These are phyloP conservation scores for Saccharomyces uvarum DNA, from an alignment of 1,139 yeast species.

Conservation along the genomic window DNA sequence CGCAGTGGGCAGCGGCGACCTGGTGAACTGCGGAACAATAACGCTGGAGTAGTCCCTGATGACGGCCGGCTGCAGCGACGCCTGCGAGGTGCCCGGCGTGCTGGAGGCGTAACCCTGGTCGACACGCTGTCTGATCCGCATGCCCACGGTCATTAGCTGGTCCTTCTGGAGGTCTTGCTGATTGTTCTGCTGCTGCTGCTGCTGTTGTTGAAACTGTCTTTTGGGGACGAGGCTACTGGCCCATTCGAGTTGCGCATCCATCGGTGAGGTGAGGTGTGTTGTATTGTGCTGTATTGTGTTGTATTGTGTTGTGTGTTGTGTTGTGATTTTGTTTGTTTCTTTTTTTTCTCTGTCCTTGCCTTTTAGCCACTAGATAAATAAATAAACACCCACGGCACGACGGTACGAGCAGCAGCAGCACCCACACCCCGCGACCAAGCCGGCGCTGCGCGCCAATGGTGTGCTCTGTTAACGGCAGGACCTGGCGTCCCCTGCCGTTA, in stretches of 20 bases:
- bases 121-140: slow-evolving; percentile 63
- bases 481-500: slow-evolving; percentile 1
- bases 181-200: slow-evolving; percentile 8
- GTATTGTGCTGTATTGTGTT: too few relatives aligned
- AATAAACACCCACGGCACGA: not conserved
- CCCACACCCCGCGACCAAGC: not conserved
- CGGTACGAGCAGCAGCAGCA: not conserved
- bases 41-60: slow-evolving; percentile 11
- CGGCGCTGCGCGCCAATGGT: not conserved
- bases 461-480: not conserved
- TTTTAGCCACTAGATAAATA: not conserved
- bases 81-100: slow-evolving; percentile 3
- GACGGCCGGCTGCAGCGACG: slow-evolving; percentile 2
- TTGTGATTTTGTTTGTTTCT: not conserved
- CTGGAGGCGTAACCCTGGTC: slow-evolving; percentile 45
- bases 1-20: slow-evolving; percentile 24
- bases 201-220: not conserved
- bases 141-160: slow-evolving; percentile 50
- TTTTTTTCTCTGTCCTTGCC: not conserved
- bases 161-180: slow-evolving; percentile 24
- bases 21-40: slow-evolving; percentile 14
- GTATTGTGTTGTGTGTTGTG: not conserved
- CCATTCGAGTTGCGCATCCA: not conserved
- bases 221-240: not conserved
- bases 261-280: not conserved